Conservation (phyloP, 208 protist species). For the Crithidia brevicula region DNA sequence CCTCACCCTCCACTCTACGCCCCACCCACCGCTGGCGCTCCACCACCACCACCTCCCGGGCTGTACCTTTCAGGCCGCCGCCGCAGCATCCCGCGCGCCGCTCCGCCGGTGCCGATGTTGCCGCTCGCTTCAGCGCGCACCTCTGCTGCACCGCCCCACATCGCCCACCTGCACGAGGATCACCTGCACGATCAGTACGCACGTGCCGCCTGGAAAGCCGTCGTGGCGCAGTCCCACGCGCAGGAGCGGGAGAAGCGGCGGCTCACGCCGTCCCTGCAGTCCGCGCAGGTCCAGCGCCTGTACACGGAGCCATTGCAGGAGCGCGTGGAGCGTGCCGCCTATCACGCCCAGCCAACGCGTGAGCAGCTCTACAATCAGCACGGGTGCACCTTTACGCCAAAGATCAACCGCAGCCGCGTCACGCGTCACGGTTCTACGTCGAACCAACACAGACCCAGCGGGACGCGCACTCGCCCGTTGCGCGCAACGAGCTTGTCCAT, state of each 20-base stretch:
- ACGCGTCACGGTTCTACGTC: not conserved
- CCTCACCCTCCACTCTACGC: not conserved
- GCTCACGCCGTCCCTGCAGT: slow-evolving; percentile 19
- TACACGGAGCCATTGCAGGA: slow-evolving; percentile 35
- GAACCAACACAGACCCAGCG: not conserved
- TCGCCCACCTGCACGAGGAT: slow-evolving; percentile 26
- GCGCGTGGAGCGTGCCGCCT: slow-evolving; percentile 15
- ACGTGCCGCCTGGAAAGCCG: slow-evolving; percentile 19
- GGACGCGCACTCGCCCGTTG: not conserved
- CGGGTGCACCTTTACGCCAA: slow-evolving; percentile 37
- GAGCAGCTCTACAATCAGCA: slow-evolving; percentile 18
- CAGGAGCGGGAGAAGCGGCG: slow-evolving; percentile 9
- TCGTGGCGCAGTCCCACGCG: slow-evolving; percentile 15
- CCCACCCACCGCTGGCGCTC: not conserved
- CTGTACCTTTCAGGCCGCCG: slow-evolving; percentile 11
- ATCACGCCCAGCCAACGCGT: not conserved
- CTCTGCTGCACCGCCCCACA: not conserved
- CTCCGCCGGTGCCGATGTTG: not conserved
- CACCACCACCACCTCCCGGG: not conserved
- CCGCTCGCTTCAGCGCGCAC: not conserved
- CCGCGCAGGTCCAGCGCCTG: slow-evolving; percentile 32
- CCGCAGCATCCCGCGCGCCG: not conserved
- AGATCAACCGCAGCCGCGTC: slow-evolving; percentile 25
- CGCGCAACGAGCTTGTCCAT: not conserved
- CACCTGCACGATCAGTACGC: slow-evolving; percentile 25